A percentile compares a stretch with the other conserved stretches of the same genome.
phyloP scores from a whole-genome alignment of 768 basidiomycete genomes.

The Termitomyces sp. region DNA sequence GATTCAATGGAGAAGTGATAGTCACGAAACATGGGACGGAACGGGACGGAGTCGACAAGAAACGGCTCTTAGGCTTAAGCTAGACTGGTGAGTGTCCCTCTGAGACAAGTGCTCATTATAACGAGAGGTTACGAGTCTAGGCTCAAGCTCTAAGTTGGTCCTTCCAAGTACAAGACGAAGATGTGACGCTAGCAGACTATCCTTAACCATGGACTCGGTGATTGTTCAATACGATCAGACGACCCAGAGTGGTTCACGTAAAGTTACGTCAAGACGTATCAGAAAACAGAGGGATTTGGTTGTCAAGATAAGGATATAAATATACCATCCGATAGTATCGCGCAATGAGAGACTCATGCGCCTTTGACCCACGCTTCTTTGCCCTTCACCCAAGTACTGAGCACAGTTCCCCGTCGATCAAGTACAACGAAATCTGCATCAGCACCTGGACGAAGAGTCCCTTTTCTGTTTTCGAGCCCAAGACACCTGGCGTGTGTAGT shows the following conservation, averaged over 20 bases:
- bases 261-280: background rate
- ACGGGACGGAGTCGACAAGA: background rate
- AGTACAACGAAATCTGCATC: slow-evolving; percentile 85
- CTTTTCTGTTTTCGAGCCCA: slow-evolving; percentile 76
- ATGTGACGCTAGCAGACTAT: background rate
- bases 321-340: background rate
- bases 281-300: background rate
- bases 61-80: too few species aligned
- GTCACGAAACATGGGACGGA: background rate
- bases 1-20: background rate
- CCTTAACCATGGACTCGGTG: background rate
- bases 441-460: slow-evolving; percentile 75
- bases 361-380: slow-evolving; percentile 61
- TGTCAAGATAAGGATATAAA: background rate
- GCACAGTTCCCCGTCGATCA: slow-evolving; percentile 60
- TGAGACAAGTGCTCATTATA: too few species aligned
- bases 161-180: too few species aligned
- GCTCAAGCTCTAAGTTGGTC: too few species aligned
- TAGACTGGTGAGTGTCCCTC: too few species aligned
- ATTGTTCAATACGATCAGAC: background rate
- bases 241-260: background rate
- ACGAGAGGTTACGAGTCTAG: too few species aligned
- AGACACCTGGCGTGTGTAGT: slow-evolving; percentile 48
- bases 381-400: slow-evolving; percentile 76
- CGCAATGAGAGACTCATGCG: background rate